A percentile compares a stretch with the other conserved stretches of the same genome.
phyloP scores from a whole-genome alignment of 2,329 filamentous ascomycete genomes.

The Neopestalotiopsis rosae region DNA sequence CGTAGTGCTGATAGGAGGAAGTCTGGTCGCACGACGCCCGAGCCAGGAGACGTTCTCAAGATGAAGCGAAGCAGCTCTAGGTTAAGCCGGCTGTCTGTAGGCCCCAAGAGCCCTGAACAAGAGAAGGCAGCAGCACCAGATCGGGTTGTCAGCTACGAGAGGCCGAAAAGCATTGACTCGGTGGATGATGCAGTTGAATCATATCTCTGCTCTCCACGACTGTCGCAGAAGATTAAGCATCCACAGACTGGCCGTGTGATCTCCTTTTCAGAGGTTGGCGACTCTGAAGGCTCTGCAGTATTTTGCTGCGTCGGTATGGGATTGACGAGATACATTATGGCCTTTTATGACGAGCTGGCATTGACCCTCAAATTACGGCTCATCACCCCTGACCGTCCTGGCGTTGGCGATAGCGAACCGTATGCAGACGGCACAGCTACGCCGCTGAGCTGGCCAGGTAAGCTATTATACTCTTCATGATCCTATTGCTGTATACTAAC shows the following conservation, averaged over 20 bases:
- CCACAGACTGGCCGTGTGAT: constrained; percentile 87
- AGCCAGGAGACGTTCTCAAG: constrained; percentile 48
- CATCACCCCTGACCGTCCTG: constrained; percentile 92
- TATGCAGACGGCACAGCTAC: constrained; percentile 83
- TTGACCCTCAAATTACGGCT: constrained; percentile 85
- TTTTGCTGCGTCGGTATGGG: constrained; percentile 99
- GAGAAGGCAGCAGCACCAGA: constrained; percentile 38
- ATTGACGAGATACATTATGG: constrained; percentile 91
- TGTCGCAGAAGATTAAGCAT: constrained; percentile 88
- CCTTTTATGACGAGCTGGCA: constrained; percentile 96
- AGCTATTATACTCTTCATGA: constrained; percentile 36
- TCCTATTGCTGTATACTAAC: constrained; percentile 32
- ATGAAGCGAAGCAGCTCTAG: constrained; percentile 62
- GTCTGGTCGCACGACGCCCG: constrained; percentile 56
- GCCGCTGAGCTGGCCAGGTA: constrained; percentile 92
- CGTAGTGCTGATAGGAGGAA: constrained; percentile 51
- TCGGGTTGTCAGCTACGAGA: constrained; percentile 66
- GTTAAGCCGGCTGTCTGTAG: constrained; percentile 62
- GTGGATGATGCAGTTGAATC: constrained; percentile 86
- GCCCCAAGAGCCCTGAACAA: constrained; percentile 41
- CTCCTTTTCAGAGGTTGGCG: constrained; percentile 95
- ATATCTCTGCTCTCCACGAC: constrained; percentile 80
- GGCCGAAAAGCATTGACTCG: constrained; percentile 81
- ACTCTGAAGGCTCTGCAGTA: constrained; percentile 87
- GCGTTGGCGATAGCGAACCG: constrained; percentile 88